Evolutionary conservation across 192 early-diverging fungal genomes (phyloP).

Genomic region (Backusella morwellensis): DNA sequence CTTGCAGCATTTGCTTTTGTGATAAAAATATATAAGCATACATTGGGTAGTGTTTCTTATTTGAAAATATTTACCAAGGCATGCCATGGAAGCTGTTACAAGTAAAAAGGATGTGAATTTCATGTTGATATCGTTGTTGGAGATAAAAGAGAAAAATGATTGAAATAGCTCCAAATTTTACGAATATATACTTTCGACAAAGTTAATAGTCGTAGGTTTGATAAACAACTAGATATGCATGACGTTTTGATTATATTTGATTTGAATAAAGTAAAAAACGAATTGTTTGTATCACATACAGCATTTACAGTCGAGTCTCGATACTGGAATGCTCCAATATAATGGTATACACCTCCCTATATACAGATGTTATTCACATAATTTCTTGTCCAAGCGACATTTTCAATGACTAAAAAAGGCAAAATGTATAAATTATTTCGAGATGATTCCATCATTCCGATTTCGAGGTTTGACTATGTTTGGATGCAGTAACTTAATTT

Average conservation of each 20-base stretch:
- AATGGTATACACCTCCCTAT: no score
- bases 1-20: not conserved
- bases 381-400: no score
- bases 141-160: not conserved
- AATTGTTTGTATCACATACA: no score
- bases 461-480: no score
- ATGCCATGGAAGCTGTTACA: not conserved
- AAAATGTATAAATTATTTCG: no score
- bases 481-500: no score
- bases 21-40: not conserved
- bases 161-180: not conserved
- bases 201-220: not conserved
- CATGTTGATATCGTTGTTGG: not conserved
- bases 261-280: no score
- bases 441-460: no score
- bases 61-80: not conserved
- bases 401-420: no score
- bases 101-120: not conserved
- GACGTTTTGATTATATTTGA: not conserved
- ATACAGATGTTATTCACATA: no score
- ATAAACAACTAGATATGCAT: not conserved
- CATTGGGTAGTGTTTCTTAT: not conserved
- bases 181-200: not conserved
- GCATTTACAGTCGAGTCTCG: no score
- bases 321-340: no score